Percentiles rank a stretch among this genome's conserved stretches.
Conservation (phyloP, 768 basidiomycete genomes). For the Obba rivulosa region DNA sequence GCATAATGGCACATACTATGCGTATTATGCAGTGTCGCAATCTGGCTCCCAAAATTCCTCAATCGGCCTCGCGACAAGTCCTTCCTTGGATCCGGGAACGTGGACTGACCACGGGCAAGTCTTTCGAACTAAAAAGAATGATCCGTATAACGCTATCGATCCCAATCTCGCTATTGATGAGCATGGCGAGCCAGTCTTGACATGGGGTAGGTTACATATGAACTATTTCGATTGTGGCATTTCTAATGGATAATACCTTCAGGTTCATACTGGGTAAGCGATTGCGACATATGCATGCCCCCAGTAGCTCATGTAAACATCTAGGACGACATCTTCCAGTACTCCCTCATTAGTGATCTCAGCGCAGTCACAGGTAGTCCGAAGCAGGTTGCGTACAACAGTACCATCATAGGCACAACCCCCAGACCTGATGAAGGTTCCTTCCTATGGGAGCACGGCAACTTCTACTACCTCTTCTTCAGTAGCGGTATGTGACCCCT, state of each 20-base stretch:
- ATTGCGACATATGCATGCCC: neutral
- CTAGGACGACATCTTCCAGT: constrained; percentile 10
- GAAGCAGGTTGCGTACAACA: constrained; percentile 10
- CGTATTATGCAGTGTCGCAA: constrained; percentile 19
- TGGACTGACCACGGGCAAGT: constrained; percentile 21
- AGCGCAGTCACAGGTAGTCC: constrained; percentile 4
- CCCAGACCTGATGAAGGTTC: constrained; percentile 12
- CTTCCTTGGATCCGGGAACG: constrained; percentile 19
- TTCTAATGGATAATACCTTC: neutral
- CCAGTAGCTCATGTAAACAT: neutral
- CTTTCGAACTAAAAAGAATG: constrained; percentile 10
- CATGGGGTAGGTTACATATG: constrained; percentile 16
- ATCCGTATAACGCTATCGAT: constrained; percentile 16
- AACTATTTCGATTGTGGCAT: neutral
- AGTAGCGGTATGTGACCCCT: constrained; percentile 11
- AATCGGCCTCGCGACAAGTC: constrained; percentile 20
- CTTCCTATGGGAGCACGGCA: constrained; percentile 13
- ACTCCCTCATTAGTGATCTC: constrained; percentile 7
- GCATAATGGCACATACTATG: constrained; percentile 16
- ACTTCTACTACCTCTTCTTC: constrained; percentile 16
- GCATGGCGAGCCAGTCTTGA: constrained; percentile 11
- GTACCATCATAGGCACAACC: neutral
- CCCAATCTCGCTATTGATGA: constrained; percentile 15
- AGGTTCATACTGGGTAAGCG: constrained; percentile 14
- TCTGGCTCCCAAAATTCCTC: constrained; percentile 20